These are phyloP conservation scores for Scheffersomyces lignicola DNA, from an alignment of 1,139 yeast genomes.

Conservation along the genomic window DNA sequence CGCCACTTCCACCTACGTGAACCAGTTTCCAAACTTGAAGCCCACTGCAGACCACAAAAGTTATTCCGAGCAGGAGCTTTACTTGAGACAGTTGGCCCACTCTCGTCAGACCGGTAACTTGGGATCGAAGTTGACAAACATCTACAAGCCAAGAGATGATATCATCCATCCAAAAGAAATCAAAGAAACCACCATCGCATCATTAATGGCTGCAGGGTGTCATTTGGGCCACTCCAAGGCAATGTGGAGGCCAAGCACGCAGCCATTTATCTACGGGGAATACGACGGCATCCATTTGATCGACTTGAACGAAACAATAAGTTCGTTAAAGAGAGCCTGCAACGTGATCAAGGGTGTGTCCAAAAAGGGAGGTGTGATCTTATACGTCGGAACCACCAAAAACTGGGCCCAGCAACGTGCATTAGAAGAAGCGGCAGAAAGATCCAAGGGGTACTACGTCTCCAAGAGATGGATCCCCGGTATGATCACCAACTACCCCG, in stretches of 20 bases:
- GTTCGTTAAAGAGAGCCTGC: slow-evolving; percentile 75
- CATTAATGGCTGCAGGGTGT: slow-evolving; percentile 87
- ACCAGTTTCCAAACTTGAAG: slow-evolving; percentile 39
- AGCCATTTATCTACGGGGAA: slow-evolving; percentile 83
- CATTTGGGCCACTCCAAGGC: slow-evolving; percentile 89
- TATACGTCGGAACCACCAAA: slow-evolving; percentile 81
- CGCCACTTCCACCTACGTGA: slow-evolving; percentile 28
- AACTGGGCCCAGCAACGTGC: slow-evolving; percentile 69
- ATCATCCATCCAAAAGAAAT: slow-evolving; percentile 58
- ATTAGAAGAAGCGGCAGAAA: slow-evolving; percentile 75
- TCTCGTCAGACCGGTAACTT: slow-evolving; percentile 48
- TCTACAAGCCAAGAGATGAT: slow-evolving; percentile 71
- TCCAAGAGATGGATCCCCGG: slow-evolving; percentile 94
- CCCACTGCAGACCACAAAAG: slow-evolving; percentile 46
- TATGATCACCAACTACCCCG: slow-evolving; percentile 81
- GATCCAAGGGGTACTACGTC: slow-evolving; percentile 79
- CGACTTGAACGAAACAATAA: slow-evolving; percentile 80
- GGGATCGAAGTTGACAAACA: slow-evolving; percentile 66
- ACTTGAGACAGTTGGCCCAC: slow-evolving; percentile 64
- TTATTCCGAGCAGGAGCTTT: slow-evolving; percentile 75
- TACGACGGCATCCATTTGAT: slow-evolving; percentile 88
- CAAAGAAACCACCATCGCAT: slow-evolving; percentile 60
- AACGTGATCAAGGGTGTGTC: slow-evolving; percentile 80
- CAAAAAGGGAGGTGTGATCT: slow-evolving; percentile 78
- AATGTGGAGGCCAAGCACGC: slow-evolving; percentile 80